These are phyloP conservation scores for Stygiomarasmius scandens DNA, from an alignment of 1,284 basidiomycete genomes.

Conservation along the genomic window DNA sequence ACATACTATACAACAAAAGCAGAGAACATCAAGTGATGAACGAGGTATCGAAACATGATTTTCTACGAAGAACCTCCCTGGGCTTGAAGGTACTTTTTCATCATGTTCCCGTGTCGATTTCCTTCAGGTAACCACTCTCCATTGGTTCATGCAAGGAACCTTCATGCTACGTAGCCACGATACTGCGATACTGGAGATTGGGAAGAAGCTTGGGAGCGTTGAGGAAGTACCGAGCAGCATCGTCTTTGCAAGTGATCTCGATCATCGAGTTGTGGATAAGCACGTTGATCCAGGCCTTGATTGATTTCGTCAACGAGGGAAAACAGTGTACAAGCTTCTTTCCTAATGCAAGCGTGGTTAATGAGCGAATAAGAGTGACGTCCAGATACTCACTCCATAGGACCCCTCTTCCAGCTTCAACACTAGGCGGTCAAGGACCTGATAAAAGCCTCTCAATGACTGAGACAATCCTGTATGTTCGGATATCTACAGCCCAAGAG, in stretches of 20 bases:
- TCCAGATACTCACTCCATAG: constrained; percentile 91
- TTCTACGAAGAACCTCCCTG: not conserved
- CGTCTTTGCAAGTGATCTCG: constrained; percentile 84
- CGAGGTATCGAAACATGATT: too few relatives aligned
- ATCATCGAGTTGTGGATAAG: constrained; percentile 97
- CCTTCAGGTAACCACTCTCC: constrained; percentile 86
- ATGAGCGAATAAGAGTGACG: too few relatives aligned
- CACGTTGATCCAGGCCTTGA: constrained; percentile 97
- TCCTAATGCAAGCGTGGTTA: constrained; percentile 93
- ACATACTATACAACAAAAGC: not conserved
- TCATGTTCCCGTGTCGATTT: constrained; percentile 70
- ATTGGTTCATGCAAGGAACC: constrained; percentile 93
- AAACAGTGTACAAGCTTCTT: constrained; percentile 91
- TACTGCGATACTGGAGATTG: constrained; percentile 86
- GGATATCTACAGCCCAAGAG: constrained; percentile 82
- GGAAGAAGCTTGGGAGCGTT: constrained; percentile 97
- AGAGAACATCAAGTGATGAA: not conserved
- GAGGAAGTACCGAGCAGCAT: constrained; percentile 96
- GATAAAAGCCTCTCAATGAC: constrained; percentile 79
- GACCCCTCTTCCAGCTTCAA: too few relatives aligned
- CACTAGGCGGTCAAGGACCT: constrained; percentile 76
- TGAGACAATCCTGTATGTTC: constrained; percentile 82
- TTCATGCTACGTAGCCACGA: too few relatives aligned
- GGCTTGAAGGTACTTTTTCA: constrained; percentile 47
- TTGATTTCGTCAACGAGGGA: constrained; percentile 98